Percentiles rank a stretch among this genome's conserved stretches.
Conservation (phyloP, 441 rosid species). For the Syzygium syzygioides region DNA sequence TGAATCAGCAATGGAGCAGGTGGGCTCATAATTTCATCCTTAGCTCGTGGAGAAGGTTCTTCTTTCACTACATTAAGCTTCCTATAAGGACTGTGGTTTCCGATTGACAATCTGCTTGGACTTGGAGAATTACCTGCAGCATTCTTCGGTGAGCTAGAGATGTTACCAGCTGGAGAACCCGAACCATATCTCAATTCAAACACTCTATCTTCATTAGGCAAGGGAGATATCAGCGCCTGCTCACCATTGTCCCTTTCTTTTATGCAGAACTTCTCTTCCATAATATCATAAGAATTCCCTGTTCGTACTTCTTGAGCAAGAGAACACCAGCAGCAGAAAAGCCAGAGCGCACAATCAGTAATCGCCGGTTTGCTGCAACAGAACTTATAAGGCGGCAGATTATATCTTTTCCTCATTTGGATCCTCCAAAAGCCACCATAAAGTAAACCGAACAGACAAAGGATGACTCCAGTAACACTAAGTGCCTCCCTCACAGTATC, state of each 20-base stretch:
- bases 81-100: constrained; percentile 28
- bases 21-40: constrained; percentile 52
- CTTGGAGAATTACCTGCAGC: constrained; percentile 33
- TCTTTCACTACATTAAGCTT: constrained; percentile 39
- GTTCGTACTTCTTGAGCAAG: constrained; percentile 92
- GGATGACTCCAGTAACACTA: constrained; percentile 57
- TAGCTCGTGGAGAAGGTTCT: constrained; percentile 22
- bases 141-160: constrained; percentile 22
- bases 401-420: constrained; percentile 77
- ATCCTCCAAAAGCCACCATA: constrained; percentile 98
- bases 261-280: constrained; percentile 49
- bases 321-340: constrained; percentile 86
- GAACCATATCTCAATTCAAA: constrained; percentile 23
- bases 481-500: constrained; percentile 58
- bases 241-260: constrained; percentile 18
- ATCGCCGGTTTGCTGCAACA: constrained; percentile 47
- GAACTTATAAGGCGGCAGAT: constrained; percentile 61
- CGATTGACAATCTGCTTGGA: constrained; percentile 39
- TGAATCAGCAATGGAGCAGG: constrained; percentile 52
- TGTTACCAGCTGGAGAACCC: constrained; percentile 23
- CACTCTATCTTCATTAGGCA: constrained; percentile 39
- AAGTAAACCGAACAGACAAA: constrained; percentile 74
- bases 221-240: constrained; percentile 27
- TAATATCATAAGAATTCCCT: constrained; percentile 57
- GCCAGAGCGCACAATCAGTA: constrained; percentile 73